phyloP scores from a whole-genome alignment of 768 basidiomycete species.

The Boletellus sp. region DNA sequence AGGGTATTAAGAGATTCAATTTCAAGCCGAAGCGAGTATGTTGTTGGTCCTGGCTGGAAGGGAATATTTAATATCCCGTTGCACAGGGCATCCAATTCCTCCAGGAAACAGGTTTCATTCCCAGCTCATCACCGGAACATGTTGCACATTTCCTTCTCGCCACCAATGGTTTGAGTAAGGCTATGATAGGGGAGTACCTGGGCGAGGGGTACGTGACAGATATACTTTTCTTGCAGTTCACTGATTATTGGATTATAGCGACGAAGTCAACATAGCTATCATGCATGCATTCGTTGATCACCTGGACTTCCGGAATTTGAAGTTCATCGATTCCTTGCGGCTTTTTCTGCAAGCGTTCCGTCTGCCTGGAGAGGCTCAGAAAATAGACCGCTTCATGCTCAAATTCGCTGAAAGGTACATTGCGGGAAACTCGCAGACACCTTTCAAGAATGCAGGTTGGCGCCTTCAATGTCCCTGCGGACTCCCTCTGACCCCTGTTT shows the following conservation, averaged over 20 bases:
- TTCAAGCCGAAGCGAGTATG: constrained; percentile 95
- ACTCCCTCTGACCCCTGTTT: constrained; percentile 5
- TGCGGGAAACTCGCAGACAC: constrained; percentile 76
- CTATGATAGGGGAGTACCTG: constrained; percentile 96
- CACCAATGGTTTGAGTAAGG: constrained; percentile 91
- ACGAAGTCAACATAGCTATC: constrained; percentile 82
- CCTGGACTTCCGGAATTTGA: constrained; percentile 76
- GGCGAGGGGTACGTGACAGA: constrained; percentile 79
- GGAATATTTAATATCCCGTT: constrained; percentile 1
- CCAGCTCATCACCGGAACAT: constrained; percentile 63
- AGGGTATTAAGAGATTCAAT: constrained; percentile 97
- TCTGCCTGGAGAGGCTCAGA: constrained; percentile 94
- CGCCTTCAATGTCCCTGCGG: constrained; percentile 5
- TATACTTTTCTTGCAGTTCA: background rate
- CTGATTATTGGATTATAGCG: constrained; percentile 44
- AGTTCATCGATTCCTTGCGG: constrained; percentile 88
- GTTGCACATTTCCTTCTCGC: constrained; percentile 81
- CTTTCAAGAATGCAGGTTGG: constrained; percentile 92
- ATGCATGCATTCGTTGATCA: constrained; percentile 98
- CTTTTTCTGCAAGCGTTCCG: constrained; percentile 93
- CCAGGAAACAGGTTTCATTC: constrained; percentile 83
- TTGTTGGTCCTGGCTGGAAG: constrained; percentile 7
- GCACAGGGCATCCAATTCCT: constrained; percentile 84
- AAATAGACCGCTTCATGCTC: constrained; percentile 98
- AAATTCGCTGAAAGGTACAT: constrained; percentile 98